Evolutionary conservation across 140 eudicot species (phyloP), one percentile per base, ranked within the genome.

Genomic region (Stevia rebaudiana): DNA sequence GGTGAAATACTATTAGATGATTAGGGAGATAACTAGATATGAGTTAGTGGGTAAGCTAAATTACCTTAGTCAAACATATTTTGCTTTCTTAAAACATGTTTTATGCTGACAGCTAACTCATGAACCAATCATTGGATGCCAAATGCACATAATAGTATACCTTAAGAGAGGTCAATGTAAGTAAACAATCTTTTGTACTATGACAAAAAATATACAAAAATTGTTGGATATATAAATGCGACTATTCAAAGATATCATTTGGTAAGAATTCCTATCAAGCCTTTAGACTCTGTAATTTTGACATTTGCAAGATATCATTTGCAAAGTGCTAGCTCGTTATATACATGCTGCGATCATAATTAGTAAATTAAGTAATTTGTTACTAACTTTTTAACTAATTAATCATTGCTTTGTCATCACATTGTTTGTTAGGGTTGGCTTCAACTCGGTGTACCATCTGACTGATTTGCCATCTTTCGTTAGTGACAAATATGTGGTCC

Each of bases 381-480:
- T n/a, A 31, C 54, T 23, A 48, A 56, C 23, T 16, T 41, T 24
- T 37, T 61, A 19, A 66, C 43, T 67, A 52, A 40, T 47, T 57
- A 49, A 65, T 44, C 10, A 17, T 74, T 44, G 22, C 68, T 69
- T 69, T 65, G 36, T 23, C 52, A 40, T 61, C 71, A 24, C 28
- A 47, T 61, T 75, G 42, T 63, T 53, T 65, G 43, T 58, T 63
- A 92, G 99, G 94, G 97, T 92, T 74, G 99, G 99, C 71, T 92
- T 92, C 87, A 92, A 92, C 78, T 92, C 97, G 59, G 99, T 92
- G 75, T 92, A 92, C 80, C 95, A 92, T 76, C 77, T 92, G 57
- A 92, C 97, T 15, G 99, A 92, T 71, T 69, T 92, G 78, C 99
- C 97, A 68, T 92, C 97, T 61, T 92, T 92, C 73, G 94, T 92